Evolutionary conservation across 768 basidiomycete genomes (phyloP), one percentile per base, ranked within the genome.

Genomic region (Kwoniella dejecticola): DNA sequence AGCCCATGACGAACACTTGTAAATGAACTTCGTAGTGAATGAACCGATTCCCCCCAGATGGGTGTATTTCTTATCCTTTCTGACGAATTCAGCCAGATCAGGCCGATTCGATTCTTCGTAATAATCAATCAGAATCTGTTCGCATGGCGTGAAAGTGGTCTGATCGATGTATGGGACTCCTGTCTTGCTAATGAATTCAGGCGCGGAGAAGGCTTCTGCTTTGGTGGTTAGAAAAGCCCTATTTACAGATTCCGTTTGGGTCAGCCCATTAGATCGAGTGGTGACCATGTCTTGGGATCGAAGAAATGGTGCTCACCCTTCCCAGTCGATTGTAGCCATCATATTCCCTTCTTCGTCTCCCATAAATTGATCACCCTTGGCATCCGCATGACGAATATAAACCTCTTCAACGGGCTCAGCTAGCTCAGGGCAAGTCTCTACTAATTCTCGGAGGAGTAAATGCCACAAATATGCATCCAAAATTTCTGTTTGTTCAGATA

Each of bases 261-360:
- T 30, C 29, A 26, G 29, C 44, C 44, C n/a, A n/a, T n/a, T n/a
- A n/a, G 30, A 12, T 29, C 29, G 29, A 1, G 29, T 19, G 2
- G 23, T 17, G 26, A n/a, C n/a, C n/a, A n/a, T n/a, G n/a, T n/a
- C n/a, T n/a, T n/a, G n/a, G n/a, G n/a, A n/a, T n/a, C n/a, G n/a
- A n/a, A n/a, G n/a, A n/a, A n/a, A 7, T 17, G 21, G 0, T 10
- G 30, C 63, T 41, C 29, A 64, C 63, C 64, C 70, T 48, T 79
- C 78, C 78, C 78, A 78, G 49, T 79, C 71, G 33, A 79, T 66
- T 30, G 77, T 63, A n/a, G 68, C 65, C 2, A 61, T 26, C 23
- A 76, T 63, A 19, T 68, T 52, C 45, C 61, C 57, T 12, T 67
- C 54, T 11, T 68, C 57, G 47, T 75, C 64, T 31, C 72, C 63